Percentiles rank a stretch among this genome's conserved stretches.
These are phyloP conservation scores for Clathrus columnatus DNA, from an alignment of 768 basidiomycete genomes.

Conservation along the genomic window DNA sequence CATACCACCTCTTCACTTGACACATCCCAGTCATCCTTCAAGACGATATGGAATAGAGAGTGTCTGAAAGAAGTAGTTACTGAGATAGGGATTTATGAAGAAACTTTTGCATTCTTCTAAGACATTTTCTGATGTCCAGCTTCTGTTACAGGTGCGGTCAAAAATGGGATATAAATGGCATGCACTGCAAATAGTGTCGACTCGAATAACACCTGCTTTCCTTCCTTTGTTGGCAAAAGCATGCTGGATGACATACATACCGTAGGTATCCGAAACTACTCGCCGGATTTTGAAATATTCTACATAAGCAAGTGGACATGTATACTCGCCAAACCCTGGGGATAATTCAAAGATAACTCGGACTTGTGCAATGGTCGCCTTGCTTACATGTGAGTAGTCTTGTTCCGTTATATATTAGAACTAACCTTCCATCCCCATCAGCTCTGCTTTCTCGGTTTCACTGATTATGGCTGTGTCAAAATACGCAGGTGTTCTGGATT, in stretches of 20 bases:
- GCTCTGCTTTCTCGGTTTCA: not conserved
- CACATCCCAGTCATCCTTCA: no score
- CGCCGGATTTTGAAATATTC: conserved; percentile 21
- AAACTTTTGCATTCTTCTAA: no score
- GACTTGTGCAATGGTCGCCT: conserved; percentile 21
- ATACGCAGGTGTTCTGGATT: not conserved
- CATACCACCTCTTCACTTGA: no score
- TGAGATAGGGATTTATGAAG: no score
- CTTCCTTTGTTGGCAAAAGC: not conserved
- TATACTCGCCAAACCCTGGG: conserved; percentile 1
- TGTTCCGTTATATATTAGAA: not conserved
- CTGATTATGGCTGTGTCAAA: not conserved
- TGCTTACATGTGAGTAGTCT: not conserved
- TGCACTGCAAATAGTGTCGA: not conserved
- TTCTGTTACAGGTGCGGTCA: no score
- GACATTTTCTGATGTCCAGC: no score
- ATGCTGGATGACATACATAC: conserved; percentile 12
- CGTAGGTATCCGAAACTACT: conserved; percentile 8
- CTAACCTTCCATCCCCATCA: not conserved
- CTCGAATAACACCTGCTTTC: not conserved
- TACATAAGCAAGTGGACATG: conserved; percentile 19
- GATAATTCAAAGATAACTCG: conserved; percentile 22
- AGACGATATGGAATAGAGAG: no score
- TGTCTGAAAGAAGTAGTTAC: no score
- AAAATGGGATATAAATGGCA: no score